Conservation (phyloP, 2,329 filamentous ascomycete genomes). For the Alternaria burnsii region DNA sequence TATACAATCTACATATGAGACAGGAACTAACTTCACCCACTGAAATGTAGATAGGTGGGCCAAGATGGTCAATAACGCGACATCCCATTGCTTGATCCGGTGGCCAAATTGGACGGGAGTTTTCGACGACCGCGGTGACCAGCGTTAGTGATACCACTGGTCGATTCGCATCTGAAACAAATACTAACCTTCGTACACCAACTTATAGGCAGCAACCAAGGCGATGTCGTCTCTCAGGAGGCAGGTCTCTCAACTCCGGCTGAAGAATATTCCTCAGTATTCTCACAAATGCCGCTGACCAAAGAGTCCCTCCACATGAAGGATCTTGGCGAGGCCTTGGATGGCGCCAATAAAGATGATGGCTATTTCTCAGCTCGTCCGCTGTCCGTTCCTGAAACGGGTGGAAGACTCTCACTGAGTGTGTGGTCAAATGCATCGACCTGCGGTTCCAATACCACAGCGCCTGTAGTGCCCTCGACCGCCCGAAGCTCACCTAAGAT, state of each 20-base stretch:
- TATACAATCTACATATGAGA: background rate
- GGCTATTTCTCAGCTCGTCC: background rate
- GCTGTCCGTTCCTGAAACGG: background rate
- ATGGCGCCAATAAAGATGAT: background rate
- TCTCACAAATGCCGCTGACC: conserved; percentile 12
- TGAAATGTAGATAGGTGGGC: conserved; percentile 20
- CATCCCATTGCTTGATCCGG: conserved; percentile 31
- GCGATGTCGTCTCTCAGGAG: conserved; percentile 23
- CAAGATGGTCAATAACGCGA: conserved; percentile 24
- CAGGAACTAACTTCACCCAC: background rate
- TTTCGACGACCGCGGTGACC: conserved; percentile 32
- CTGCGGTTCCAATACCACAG: conserved; percentile 21
- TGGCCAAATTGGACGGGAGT: conserved; percentile 40
- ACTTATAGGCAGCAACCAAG: conserved; percentile 11
- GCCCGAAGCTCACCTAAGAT: conserved; percentile 4
- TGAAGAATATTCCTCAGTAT: conserved; percentile 2
- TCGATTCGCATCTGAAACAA: background rate
- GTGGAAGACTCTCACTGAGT: background rate
- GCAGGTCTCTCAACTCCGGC: conserved; percentile 20
- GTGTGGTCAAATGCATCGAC: conserved; percentile 20
- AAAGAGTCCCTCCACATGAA: conserved; percentile 15
- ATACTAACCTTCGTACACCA: background rate
- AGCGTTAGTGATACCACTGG: conserved; percentile 10
- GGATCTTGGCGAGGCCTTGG: conserved; percentile 13
- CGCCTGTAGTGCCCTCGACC: conserved; percentile 46